Percentiles rank a stretch among this genome's conserved stretches.
Evolutionary conservation across 768 basidiomycete species (phyloP).

Genomic region (Boletus rubropictus): DNA sequence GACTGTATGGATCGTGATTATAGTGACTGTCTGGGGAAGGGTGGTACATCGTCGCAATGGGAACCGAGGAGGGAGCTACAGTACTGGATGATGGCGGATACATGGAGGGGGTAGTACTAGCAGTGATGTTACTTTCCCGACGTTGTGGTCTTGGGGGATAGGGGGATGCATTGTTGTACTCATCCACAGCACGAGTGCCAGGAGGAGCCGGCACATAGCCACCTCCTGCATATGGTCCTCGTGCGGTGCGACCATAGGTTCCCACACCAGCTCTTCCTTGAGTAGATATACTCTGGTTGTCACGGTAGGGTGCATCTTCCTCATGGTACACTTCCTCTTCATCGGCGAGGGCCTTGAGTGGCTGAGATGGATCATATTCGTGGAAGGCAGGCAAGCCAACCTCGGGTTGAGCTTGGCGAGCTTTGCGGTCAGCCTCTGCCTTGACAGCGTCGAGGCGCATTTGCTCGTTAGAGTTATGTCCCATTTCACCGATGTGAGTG

Average conservation of each 20-base stretch:
- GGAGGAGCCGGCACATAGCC: constrained; percentile 62
- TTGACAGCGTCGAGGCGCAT: constrained; percentile 81
- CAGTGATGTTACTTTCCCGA: constrained; percentile 36
- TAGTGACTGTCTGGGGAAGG: constrained; percentile 18
- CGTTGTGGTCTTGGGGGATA: constrained; percentile 41
- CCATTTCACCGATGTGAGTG: constrained; percentile 22
- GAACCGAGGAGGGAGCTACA: constrained; percentile 9
- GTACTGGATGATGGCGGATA: constrained; percentile 31
- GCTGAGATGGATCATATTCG: constrained; percentile 56
- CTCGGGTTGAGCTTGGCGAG: constrained; percentile 53
- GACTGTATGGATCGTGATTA: constrained; percentile 25
- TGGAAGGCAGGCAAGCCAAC: constrained; percentile 70
- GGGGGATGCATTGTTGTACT: constrained; percentile 54
- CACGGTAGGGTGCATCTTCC: constrained; percentile 37
- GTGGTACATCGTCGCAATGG: constrained; percentile 17
- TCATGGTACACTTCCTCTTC: constrained; percentile 54
- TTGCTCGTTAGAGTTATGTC: constrained; percentile 46
- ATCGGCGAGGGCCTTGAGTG: constrained; percentile 56
- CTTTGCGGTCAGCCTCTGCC: constrained; percentile 81
- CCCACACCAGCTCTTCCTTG: constrained; percentile 21
- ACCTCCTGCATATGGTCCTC: constrained; percentile 36
- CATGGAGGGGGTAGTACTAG: constrained; percentile 36
- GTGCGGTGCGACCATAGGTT: constrained; percentile 30
- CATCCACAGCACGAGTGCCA: constrained; percentile 69
- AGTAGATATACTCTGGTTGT: constrained; percentile 24